Evolutionary conservation across 176 grass and related monocot species (phyloP).

Genomic region (Triticum monococcum): DNA sequence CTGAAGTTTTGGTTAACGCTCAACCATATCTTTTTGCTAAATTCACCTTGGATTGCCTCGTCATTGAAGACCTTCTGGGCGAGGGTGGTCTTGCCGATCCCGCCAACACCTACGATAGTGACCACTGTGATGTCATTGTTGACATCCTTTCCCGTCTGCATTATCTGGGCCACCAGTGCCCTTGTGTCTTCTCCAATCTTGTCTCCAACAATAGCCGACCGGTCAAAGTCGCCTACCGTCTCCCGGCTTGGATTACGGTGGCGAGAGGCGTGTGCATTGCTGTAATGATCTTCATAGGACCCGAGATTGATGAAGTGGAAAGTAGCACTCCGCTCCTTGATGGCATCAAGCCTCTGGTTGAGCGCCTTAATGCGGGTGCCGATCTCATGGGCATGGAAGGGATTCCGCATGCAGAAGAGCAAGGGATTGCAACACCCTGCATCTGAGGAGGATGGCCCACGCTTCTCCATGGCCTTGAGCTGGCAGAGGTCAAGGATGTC

Average conservation of each 20-base stretch:
- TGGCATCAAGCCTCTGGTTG: background rate
- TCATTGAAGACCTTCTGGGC: too few relatives aligned
- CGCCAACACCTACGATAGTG: background rate
- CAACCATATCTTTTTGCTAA: too few relatives aligned
- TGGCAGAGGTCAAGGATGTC: too few relatives aligned
- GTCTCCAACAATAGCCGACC: background rate
- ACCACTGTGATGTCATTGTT: background rate
- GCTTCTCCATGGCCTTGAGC: too few relatives aligned
- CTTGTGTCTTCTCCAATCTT: background rate
- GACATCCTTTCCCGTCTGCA: background rate
- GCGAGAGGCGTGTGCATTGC: accelerated
- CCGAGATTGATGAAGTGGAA: background rate
- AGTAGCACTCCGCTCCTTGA: background rate
- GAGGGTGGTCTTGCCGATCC: too few relatives aligned
- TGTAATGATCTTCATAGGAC: background rate
- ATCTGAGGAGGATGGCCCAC: background rate
- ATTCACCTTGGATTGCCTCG: too few relatives aligned
- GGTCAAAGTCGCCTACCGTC: background rate
- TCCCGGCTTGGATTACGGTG: background rate
- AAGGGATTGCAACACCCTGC: background rate
- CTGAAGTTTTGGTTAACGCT: too few relatives aligned
- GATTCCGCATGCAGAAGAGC: background rate
- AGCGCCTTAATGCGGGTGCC: background rate
- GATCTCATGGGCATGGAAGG: background rate
- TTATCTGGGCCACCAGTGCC: background rate